phyloP scores from a whole-genome alignment of 1,139 yeast species.

The Zygoascus meyerae region DNA sequence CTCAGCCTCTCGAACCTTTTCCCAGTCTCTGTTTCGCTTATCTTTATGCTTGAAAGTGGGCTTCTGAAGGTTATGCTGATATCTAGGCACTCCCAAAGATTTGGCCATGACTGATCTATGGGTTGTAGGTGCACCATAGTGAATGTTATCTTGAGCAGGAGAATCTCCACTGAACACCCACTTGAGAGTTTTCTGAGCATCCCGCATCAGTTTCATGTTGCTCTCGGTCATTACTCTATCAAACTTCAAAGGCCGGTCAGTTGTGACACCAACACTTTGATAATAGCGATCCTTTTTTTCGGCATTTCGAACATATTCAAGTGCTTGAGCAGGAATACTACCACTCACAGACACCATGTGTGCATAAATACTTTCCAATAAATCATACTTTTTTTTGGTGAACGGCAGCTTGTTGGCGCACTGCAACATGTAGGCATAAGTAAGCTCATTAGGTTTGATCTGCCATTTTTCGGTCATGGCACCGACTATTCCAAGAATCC shows the following conservation, averaged over 20 bases:
- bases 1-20: not conserved
- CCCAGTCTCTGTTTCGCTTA: constrained; percentile 1
- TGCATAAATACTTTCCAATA: constrained; percentile 17
- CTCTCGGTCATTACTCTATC: not conserved
- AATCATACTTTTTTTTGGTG: constrained; percentile 16
- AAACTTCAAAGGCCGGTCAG: not conserved
- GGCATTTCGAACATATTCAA: not conserved
- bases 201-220: not conserved
- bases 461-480: constrained; percentile 19
- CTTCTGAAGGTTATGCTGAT: constrained; percentile 11
- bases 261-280: constrained; percentile 2
- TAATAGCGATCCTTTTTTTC: constrained; percentile 5
- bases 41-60: constrained; percentile 2
- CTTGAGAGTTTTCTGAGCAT: not conserved
- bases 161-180: constrained; percentile 4
- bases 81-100: constrained; percentile 7
- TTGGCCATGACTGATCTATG: constrained; percentile 7
- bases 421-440: constrained; percentile 21
- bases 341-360: constrained; percentile 9
- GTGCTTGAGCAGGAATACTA: not conserved
- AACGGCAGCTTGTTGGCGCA: constrained; percentile 20
- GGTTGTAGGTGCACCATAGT: constrained; percentile 7
- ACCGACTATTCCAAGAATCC: constrained; percentile 24
- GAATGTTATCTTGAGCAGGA: constrained; percentile 1
- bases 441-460: constrained; percentile 16